Evolutionary conservation across 192 early-diverging fungal genomes (phyloP).

Genomic region (Linnemannia elongata): DNA sequence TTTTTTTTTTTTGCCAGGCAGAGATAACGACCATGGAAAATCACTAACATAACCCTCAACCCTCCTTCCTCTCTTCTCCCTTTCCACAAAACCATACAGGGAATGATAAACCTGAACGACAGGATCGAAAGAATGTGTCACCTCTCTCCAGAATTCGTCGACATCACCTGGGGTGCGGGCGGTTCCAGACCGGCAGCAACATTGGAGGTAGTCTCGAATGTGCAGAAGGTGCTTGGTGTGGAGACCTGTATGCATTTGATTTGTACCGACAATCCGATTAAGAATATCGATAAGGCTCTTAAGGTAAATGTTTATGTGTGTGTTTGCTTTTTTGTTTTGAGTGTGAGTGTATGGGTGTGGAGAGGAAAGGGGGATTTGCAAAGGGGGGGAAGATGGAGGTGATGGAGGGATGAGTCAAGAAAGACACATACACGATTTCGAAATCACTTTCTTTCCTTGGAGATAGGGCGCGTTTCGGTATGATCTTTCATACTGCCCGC

Average conservation of each 20-base stretch:
- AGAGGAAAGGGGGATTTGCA: neutral
- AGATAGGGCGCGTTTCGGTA: neutral
- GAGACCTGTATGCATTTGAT: slow-evolving; percentile 96
- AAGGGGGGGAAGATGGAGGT: neutral
- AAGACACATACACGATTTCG: neutral
- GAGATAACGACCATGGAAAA: neutral
- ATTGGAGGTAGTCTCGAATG: slow-evolving; percentile 82
- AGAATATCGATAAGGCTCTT: slow-evolving; percentile 85
- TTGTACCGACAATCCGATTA: slow-evolving; percentile 95
- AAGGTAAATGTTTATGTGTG: too few species aligned
- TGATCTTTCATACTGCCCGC: neutral
- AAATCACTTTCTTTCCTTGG: neutral
- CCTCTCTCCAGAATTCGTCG: slow-evolving; percentile 90
- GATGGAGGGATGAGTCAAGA: slow-evolving; percentile 9
- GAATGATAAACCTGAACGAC: slow-evolving; percentile 91
- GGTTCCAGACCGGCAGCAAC: slow-evolving; percentile 89
- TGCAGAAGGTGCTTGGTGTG: slow-evolving; percentile 89
- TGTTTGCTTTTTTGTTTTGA: neutral
- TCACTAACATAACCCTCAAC: neutral
- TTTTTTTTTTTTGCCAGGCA: neutral
- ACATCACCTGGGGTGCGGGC: slow-evolving; percentile 97
- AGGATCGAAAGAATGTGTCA: slow-evolving; percentile 93
- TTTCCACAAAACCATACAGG: slow-evolving; percentile 57
- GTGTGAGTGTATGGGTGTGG: neutral
- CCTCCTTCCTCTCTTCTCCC: neutral